A percentile compares a stretch with the other conserved stretches of the same genome.
phyloP scores from a whole-genome alignment of 768 basidiomycete species.

The Termitomyces sp. region DNA sequence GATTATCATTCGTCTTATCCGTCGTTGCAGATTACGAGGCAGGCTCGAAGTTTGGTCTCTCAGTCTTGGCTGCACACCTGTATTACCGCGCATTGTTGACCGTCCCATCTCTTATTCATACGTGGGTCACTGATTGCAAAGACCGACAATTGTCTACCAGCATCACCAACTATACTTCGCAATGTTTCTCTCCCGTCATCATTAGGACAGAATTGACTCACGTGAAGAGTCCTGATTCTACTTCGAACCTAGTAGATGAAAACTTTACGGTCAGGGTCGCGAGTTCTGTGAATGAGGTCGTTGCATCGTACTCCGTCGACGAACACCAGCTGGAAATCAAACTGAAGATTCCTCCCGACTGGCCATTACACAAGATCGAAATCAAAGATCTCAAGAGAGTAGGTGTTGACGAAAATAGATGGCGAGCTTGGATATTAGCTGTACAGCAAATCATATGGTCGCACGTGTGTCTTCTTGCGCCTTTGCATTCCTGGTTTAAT shows the following conservation, averaged over 20 bases:
- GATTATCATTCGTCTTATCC: background rate
- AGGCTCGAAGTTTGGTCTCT: slow-evolving; percentile 43
- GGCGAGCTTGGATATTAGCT: slow-evolving; percentile 91
- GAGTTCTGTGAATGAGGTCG: slow-evolving; percentile 70
- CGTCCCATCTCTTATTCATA: slow-evolving; percentile 79
- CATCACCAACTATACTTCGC: slow-evolving; percentile 73
- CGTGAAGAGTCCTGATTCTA: slow-evolving; percentile 50
- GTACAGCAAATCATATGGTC: slow-evolving; percentile 89
- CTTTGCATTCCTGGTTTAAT: background rate
- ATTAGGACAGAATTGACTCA: slow-evolving; percentile 78
- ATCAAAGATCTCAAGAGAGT: slow-evolving; percentile 80
- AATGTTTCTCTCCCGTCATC: slow-evolving; percentile 85
- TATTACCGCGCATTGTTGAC: slow-evolving; percentile 84
- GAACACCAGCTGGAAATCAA: slow-evolving; percentile 91
- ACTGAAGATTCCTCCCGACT: slow-evolving; percentile 82
- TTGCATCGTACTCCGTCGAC: slow-evolving; percentile 81
- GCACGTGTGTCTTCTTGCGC: slow-evolving; percentile 50
- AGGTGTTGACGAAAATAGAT: slow-evolving; percentile 84
- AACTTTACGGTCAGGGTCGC: slow-evolving; percentile 78
- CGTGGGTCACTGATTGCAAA: slow-evolving; percentile 83
- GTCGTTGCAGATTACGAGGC: slow-evolving; percentile 51
- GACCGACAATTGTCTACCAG: slow-evolving; percentile 82
- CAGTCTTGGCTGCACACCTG: slow-evolving; percentile 76
- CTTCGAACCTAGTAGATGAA: slow-evolving; percentile 64
- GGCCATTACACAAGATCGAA: slow-evolving; percentile 85